These are phyloP conservation scores for Anethum foeniculum DNA, from an alignment of 140 eudicot genomes.

Conservation along the genomic window DNA sequence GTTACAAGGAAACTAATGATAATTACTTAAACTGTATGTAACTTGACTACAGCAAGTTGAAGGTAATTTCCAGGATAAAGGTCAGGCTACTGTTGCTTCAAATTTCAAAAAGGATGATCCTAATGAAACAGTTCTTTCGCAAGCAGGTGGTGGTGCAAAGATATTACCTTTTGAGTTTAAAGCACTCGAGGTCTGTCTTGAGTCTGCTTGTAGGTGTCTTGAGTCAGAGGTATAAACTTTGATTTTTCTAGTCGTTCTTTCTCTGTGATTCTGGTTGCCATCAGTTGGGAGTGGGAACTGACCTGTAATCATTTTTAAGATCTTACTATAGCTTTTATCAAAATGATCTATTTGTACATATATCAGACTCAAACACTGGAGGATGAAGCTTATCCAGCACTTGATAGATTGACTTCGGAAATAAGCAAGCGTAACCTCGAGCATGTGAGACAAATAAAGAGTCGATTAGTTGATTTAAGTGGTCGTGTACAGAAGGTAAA, in stretches of 20 bases:
- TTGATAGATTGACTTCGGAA: conserved; percentile 19
- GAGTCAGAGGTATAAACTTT: conserved; percentile 19
- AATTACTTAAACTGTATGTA: neutral
- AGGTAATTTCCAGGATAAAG: neutral
- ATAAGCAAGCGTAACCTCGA: conserved; percentile 26
- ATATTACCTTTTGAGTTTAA: conserved; percentile 22
- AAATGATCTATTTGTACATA: neutral
- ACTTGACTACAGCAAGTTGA: conserved; percentile 5
- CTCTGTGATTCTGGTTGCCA: neutral
- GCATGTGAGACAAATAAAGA: conserved; percentile 28
- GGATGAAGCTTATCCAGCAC: conserved; percentile 27
- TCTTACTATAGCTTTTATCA: neutral
- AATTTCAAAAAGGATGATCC: neutral
- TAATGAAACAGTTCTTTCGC: neutral
- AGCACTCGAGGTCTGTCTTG: conserved; percentile 26
- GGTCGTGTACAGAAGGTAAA: conserved; percentile 32
- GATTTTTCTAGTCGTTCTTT: neutral
- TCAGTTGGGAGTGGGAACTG: neutral
- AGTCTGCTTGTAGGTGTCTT: conserved; percentile 28
- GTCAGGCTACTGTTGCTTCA: neutral
- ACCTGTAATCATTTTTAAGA: neutral
- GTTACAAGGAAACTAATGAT: neutral
- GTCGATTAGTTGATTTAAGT: conserved; percentile 23
- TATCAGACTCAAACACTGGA: conserved; percentile 26
- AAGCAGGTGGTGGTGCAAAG: conserved; percentile 17